phyloP scores from a whole-genome alignment of 2,329 filamentous ascomycete species.

The Alternaria angustiovoidea region DNA sequence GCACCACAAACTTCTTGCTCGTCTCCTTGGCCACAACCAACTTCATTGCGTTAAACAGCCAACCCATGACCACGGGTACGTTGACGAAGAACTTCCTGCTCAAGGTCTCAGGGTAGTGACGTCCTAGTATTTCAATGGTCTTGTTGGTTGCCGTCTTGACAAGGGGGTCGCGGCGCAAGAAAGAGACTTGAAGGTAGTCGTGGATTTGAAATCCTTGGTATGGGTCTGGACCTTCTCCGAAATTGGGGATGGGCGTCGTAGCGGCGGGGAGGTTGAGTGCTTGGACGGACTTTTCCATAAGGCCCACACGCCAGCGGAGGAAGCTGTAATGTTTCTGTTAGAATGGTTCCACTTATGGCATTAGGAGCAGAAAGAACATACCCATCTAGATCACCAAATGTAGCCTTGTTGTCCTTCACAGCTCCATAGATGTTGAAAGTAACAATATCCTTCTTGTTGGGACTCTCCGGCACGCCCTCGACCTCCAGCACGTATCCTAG shows the following conservation, averaged over 20 bases:
- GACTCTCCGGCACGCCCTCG: slow-evolving; percentile 60
- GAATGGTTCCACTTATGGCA: background rate
- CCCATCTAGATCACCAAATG: slow-evolving; percentile 84
- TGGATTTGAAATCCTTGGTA: slow-evolving; percentile 94
- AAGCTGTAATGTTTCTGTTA: slow-evolving; percentile 66
- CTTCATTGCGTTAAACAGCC: slow-evolving; percentile 62
- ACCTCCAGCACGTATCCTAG: slow-evolving; percentile 85
- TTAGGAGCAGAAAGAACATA: slow-evolving; percentile 52
- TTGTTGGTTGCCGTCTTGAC: slow-evolving; percentile 80
- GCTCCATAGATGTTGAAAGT: slow-evolving; percentile 95
- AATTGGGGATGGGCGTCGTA: slow-evolving; percentile 74
- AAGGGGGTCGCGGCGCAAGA: slow-evolving; percentile 79
- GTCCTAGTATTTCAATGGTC: slow-evolving; percentile 81
- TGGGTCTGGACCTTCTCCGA: slow-evolving; percentile 71
- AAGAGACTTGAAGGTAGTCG: slow-evolving; percentile 88
- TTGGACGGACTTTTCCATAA: slow-evolving; percentile 86
- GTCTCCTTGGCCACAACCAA: slow-evolving; percentile 58
- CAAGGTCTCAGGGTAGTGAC: slow-evolving; percentile 88
- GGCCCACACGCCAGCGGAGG: slow-evolving; percentile 84
- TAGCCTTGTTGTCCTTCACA: slow-evolving; percentile 80
- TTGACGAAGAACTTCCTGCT: slow-evolving; percentile 96
- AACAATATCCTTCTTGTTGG: slow-evolving; percentile 69
- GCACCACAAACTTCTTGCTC: slow-evolving; percentile 58
- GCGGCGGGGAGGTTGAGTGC: slow-evolving; percentile 75
- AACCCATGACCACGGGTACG: slow-evolving; percentile 89